These are phyloP conservation scores for Dentipellis sp. DNA, from an alignment of 768 basidiomycete genomes.

Conservation along the genomic window DNA sequence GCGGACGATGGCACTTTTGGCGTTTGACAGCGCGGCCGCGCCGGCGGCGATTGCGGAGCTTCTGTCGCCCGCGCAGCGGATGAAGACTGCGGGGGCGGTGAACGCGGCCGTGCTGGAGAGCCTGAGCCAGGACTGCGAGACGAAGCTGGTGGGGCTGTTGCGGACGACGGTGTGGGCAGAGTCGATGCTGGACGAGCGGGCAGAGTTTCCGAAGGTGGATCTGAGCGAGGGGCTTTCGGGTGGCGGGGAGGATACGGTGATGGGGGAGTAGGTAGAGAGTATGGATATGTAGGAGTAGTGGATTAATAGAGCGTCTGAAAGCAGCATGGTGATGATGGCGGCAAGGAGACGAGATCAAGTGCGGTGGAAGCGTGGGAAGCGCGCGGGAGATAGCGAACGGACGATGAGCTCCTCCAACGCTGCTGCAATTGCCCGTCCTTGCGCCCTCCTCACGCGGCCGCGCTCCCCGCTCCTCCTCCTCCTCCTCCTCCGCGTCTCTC, in stretches of 20 bases:
- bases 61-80: constrained; percentile 76
- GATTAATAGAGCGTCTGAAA: no score
- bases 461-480: background rate
- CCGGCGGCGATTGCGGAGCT: constrained; percentile 70
- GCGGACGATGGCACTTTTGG: constrained; percentile 88
- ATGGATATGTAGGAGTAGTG: no score
- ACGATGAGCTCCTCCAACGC: background rate
- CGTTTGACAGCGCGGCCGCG: constrained; percentile 57
- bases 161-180: constrained; percentile 88
- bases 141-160: constrained; percentile 77
- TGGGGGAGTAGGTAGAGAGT: no score
- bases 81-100: constrained; percentile 93
- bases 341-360: no score
- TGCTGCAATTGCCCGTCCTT: background rate
- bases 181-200: constrained; percentile 62
- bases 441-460: background rate
- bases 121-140: constrained; percentile 86
- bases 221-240: constrained; percentile 3
- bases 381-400: no score
- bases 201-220: constrained; percentile 64
- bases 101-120: constrained; percentile 93
- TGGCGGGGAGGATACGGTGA: no score
- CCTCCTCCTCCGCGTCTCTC: background rate
- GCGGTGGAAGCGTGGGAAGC: no score
- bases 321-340: background rate